A percentile compares a stretch with the other conserved stretches of the same genome.
These are phyloP conservation scores for Paramecium sonneborni DNA, from an alignment of 73 alveolate genomes.

Conservation along the genomic window DNA sequence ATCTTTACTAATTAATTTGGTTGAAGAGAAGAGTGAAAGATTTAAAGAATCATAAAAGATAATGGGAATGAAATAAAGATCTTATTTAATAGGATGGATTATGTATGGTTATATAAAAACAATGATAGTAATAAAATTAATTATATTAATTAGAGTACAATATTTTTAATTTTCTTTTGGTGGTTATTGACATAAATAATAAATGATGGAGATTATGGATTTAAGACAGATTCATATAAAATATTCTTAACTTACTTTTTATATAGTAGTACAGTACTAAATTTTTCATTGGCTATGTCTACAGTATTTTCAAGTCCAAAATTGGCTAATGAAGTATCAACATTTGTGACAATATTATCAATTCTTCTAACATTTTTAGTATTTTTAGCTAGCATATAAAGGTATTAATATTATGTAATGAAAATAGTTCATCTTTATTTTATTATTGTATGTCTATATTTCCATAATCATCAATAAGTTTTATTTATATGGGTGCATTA, in stretches of 20 bases:
- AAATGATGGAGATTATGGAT: conserved; percentile 47
- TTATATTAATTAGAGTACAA: background rate
- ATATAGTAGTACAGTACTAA: conserved; percentile 14
- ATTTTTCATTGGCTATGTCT: background rate
- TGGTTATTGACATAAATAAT: background rate
- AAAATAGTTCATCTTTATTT: background rate
- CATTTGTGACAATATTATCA: conserved; percentile 34
- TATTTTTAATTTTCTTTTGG: background rate
- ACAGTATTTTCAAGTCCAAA: conserved; percentile 56
- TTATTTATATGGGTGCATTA: conserved; percentile 15
- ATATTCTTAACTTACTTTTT: conserved; percentile 21
- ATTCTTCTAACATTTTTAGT: conserved; percentile 1
- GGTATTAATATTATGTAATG: background rate
- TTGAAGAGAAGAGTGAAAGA: conserved; percentile 59
- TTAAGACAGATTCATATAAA: background rate
- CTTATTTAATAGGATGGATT: conserved; percentile 53
- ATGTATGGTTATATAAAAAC: conserved; percentile 43
- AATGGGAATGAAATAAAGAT: conserved; percentile 56
- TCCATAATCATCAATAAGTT: conserved; percentile 27
- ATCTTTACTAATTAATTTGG: conserved; percentile 16
- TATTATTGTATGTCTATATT: conserved; percentile 16
- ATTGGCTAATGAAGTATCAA: conserved; percentile 49
- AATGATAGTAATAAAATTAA: background rate
- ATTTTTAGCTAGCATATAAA: background rate
- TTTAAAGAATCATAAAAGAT: conserved; percentile 60